These are phyloP conservation scores for Suhomyces chickasaworum DNA, from an alignment of 1,139 yeast genomes.

Conservation along the genomic window DNA sequence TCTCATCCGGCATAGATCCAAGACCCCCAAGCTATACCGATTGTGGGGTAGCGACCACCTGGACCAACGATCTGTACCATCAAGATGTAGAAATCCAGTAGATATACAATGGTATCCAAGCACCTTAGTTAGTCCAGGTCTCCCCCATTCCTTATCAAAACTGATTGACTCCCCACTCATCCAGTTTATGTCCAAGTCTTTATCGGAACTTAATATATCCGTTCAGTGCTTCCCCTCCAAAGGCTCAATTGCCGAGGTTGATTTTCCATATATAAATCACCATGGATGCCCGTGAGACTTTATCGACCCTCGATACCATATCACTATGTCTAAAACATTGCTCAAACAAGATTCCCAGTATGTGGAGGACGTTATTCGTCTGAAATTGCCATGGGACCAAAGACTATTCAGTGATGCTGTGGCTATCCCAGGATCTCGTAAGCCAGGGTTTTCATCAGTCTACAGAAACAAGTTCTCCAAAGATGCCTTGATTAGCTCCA, in stretches of 20 bases:
- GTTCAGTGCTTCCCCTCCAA: slow-evolving; percentile 3
- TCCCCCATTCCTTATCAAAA: no score
- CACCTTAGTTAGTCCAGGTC: no score
- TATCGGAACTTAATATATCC: neutral
- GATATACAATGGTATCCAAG: no score
- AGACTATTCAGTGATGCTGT: slow-evolving; percentile 20
- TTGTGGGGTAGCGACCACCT: no score
- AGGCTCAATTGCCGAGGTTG: slow-evolving; percentile 4
- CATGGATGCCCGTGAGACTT: neutral
- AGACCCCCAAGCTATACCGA: no score
- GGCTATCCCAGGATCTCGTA: slow-evolving; percentile 49
- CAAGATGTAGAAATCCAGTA: no score
- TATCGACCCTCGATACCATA: neutral
- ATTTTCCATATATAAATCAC: neutral
- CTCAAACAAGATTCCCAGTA: slow-evolving; percentile 11
- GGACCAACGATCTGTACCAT: no score
- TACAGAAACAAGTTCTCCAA: slow-evolving; percentile 50
- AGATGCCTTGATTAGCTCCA: slow-evolving; percentile 39
- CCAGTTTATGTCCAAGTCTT: neutral
- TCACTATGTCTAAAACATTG: slow-evolving; percentile 4
- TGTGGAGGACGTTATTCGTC: slow-evolving; percentile 15
- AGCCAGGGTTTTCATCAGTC: slow-evolving; percentile 53
- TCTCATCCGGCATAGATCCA: no score
- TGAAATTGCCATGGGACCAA: slow-evolving; percentile 18
- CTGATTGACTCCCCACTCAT: no score